A percentile compares a stretch with the other conserved stretches of the same genome.
phyloP scores from a whole-genome alignment of 108 stramenopile genomes.

The Phaeodactylum tricornutum region DNA sequence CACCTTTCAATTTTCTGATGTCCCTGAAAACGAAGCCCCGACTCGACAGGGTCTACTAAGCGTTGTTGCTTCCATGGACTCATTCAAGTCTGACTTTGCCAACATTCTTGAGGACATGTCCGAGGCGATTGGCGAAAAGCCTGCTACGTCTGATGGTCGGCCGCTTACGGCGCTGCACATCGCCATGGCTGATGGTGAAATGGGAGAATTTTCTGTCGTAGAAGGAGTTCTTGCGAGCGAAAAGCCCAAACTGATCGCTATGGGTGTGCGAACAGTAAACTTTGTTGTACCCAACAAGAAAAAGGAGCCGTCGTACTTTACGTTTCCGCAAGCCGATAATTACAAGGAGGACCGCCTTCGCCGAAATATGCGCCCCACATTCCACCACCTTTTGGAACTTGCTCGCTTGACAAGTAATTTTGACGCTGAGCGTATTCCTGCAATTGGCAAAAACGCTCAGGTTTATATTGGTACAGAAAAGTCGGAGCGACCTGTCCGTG shows the following conservation, averaged over 20 bases:
- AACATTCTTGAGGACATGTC: slow-evolving; percentile 51
- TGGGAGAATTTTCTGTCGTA: slow-evolving; percentile 28
- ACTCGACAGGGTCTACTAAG: slow-evolving; percentile 57
- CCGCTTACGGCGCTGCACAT: slow-evolving; percentile 82
- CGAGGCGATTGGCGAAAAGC: slow-evolving; percentile 33
- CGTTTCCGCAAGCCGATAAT: slow-evolving; percentile 68
- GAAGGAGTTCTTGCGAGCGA: slow-evolving; percentile 42
- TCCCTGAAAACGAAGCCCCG: slow-evolving; percentile 48
- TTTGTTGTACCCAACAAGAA: slow-evolving; percentile 55
- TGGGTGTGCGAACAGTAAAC: slow-evolving; percentile 81
- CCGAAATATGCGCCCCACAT: slow-evolving; percentile 94
- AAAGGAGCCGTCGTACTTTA: slow-evolving; percentile 76
- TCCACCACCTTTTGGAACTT: slow-evolving; percentile 92
- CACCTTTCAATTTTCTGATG: slow-evolving; percentile 84
- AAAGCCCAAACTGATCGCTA: slow-evolving; percentile 42
- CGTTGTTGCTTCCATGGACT: slow-evolving; percentile 37
- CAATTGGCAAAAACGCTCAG: slow-evolving; percentile 86
- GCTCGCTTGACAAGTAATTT: slow-evolving; percentile 72
- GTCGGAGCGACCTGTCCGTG: slow-evolving; percentile 33
- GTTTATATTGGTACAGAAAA: slow-evolving; percentile 90
- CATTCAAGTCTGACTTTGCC: slow-evolving; percentile 42
- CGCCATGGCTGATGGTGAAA: slow-evolving; percentile 28
- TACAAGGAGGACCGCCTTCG: slow-evolving; percentile 86
- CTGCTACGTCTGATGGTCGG: slow-evolving; percentile 36
- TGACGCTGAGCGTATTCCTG: slow-evolving; percentile 72